A percentile compares a stretch with the other conserved stretches of the same genome.
These are phyloP conservation scores for Pinus albicaulis DNA, from an alignment of 75 land plant genomes.

Conservation along the genomic window DNA sequence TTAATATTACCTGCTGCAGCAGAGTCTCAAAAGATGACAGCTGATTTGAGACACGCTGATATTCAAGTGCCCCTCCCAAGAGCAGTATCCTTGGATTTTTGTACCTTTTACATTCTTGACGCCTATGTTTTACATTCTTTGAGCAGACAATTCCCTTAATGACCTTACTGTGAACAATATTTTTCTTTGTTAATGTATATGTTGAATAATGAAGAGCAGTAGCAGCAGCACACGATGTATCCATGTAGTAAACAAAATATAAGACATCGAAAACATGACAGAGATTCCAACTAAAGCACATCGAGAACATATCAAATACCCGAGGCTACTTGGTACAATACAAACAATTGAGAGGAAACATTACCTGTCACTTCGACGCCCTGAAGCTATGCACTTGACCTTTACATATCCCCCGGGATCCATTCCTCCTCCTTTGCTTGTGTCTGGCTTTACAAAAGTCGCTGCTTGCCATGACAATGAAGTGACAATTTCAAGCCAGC, in stretches of 20 bases:
- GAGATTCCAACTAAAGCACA: background rate
- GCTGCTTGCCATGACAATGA: slow-evolving; percentile 92
- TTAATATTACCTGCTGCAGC: slow-evolving; percentile 12
- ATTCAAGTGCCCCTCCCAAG: slow-evolving; percentile 44
- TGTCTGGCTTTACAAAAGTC: slow-evolving; percentile 63
- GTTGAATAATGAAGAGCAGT: background rate
- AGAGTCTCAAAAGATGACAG: slow-evolving; percentile 58
- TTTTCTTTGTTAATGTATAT: background rate
- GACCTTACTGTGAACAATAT: slow-evolving; percentile 50
- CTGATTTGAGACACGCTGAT: slow-evolving; percentile 42
- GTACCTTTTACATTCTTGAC: slow-evolving; percentile 65
- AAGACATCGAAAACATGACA: background rate
- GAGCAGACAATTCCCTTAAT: slow-evolving; percentile 92
- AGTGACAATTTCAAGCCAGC: slow-evolving; percentile 81
- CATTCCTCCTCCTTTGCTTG: slow-evolving; percentile 57
- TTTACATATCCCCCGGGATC: slow-evolving; percentile 91
- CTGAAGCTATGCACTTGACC: slow-evolving; percentile 89
- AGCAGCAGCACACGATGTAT: background rate
- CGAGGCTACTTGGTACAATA: background rate
- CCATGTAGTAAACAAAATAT: background rate
- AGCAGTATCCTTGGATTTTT: slow-evolving; percentile 78
- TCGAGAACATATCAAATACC: background rate
- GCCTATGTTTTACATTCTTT: slow-evolving; percentile 90
- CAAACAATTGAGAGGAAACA: background rate
- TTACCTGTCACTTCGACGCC: slow-evolving; percentile 72